Percentiles rank a stretch among this genome's conserved stretches.
These are phyloP conservation scores for Dendrothele bispora DNA, from an alignment of 768 basidiomycete genomes.

Conservation along the genomic window DNA sequence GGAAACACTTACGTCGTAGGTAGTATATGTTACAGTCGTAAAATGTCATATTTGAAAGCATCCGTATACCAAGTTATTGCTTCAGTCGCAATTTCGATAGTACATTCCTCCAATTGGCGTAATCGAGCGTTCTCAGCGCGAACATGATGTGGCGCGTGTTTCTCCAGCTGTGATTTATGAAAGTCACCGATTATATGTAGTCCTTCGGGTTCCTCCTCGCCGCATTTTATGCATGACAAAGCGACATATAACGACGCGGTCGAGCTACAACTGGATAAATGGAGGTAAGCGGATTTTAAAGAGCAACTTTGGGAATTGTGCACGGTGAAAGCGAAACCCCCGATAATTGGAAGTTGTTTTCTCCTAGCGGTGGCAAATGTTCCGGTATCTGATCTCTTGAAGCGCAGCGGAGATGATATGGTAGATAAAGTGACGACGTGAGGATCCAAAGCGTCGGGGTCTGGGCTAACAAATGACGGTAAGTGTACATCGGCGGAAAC, in stretches of 20 bases:
- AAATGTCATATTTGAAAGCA: too few species aligned
- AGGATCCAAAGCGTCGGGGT: neutral
- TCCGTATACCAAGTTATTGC: neutral
- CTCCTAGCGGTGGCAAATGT: conserved; percentile 3
- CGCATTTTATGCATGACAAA: conserved; percentile 14
- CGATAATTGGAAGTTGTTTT: conserved; percentile 13
- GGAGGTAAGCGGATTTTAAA: conserved; percentile 9
- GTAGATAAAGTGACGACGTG: conserved; percentile 3
- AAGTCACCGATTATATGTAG: neutral
- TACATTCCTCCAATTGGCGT: neutral
- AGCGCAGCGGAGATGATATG: neutral
- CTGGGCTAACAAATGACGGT: conserved; percentile 5
- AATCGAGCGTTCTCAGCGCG: neutral
- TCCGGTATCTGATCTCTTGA: neutral
- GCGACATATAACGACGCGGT: conserved; percentile 14
- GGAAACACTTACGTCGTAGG: too few species aligned
- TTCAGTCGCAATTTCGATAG: neutral
- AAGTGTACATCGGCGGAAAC: conserved; percentile 13
- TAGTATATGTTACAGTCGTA: too few species aligned
- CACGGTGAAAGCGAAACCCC: conserved; percentile 11
- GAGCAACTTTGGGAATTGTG: conserved; percentile 16
- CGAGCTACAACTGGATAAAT: conserved; percentile 11
- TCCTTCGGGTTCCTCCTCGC: neutral
- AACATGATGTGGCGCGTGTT: neutral
- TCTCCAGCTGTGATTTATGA: neutral